These are phyloP conservation scores for Sanghuangporus sanghuang DNA, from an alignment of 1,284 basidiomycete species.

Conservation along the genomic window DNA sequence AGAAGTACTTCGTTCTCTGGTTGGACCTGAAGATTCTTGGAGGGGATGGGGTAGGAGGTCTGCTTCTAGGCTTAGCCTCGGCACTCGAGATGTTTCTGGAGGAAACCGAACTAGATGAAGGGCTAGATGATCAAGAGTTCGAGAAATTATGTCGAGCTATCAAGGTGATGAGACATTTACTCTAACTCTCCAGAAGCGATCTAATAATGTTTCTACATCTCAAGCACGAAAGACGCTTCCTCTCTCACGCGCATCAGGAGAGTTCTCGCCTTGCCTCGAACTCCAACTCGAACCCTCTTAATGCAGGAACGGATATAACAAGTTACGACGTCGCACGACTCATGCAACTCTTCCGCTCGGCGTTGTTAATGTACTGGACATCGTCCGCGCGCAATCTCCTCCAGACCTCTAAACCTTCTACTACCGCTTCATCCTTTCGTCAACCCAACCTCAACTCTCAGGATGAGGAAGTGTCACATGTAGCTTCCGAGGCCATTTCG, in stretches of 20 bases:
- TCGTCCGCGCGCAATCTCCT: slow-evolving; percentile 22
- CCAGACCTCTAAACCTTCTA: slow-evolving; percentile 36
- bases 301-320: slow-evolving; percentile 46
- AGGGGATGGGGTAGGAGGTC: slow-evolving; percentile 71
- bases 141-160: slow-evolving; percentile 71
- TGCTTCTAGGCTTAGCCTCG: slow-evolving; percentile 68
- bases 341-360: slow-evolving; percentile 80
- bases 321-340: slow-evolving; percentile 71
- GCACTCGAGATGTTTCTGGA: slow-evolving; percentile 81
- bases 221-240: slow-evolving; percentile 31
- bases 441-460: background rate
- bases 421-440: background rate
- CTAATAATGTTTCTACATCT: slow-evolving; percentile 64
- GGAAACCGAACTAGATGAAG: slow-evolving; percentile 40
- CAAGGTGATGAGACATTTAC: slow-evolving; percentile 43
- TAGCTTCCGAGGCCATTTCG: too few species aligned
- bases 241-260: background rate
- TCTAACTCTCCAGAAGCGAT: slow-evolving; percentile 33
- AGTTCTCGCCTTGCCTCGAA: background rate
- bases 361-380: slow-evolving; percentile 66
- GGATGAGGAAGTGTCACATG: too few species aligned
- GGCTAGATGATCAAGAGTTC: slow-evolving; percentile 68
- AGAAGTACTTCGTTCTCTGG: slow-evolving; percentile 66
- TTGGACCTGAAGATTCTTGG: slow-evolving; percentile 82
- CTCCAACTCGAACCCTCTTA: background rate